Evolutionary conservation across 1,284 basidiomycete species (phyloP).

Genomic region (Cronartium ribicola): DNA sequence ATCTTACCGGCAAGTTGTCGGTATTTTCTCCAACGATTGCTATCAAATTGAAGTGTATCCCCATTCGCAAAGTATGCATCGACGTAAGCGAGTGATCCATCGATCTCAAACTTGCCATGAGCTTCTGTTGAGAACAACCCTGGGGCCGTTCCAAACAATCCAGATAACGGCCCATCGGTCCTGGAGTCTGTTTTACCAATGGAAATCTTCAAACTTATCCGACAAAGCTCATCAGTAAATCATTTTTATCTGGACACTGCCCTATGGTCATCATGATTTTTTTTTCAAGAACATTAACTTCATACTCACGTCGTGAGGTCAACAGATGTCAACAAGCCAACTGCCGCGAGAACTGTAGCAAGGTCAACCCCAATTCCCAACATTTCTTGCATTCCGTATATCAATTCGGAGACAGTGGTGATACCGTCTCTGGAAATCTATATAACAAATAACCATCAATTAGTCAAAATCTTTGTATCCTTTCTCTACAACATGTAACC

Average conservation of each 20-base stretch:
- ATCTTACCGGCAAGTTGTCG: background rate
- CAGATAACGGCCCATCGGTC: background rate
- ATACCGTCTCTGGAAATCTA: conserved; percentile 36
- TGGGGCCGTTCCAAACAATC: background rate
- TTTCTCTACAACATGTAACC: background rate
- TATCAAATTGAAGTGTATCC: background rate
- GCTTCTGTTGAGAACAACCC: conserved; percentile 11
- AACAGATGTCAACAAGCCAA: conserved; percentile 24
- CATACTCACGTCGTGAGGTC: conserved; percentile 25
- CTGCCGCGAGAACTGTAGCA: conserved; percentile 21
- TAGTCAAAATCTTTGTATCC: no score
- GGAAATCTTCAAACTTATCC: background rate
- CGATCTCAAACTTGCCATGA: conserved; percentile 42
- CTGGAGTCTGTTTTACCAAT: conserved; percentile 7
- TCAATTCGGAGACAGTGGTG: conserved; percentile 40
- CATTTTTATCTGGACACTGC: background rate
- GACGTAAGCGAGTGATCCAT: conserved; percentile 26
- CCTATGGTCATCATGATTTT: background rate
- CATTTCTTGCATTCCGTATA: conserved; percentile 41
- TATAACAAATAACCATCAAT: background rate
- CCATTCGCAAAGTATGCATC: conserved; percentile 27
- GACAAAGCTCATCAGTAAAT: background rate
- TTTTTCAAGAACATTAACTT: no score
- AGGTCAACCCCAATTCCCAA: conserved; percentile 36
- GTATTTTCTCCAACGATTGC: conserved; percentile 15